A percentile compares a stretch with the other conserved stretches of the same genome.
Conservation (phyloP, 768 basidiomycete species). For the Pisolithus microcarpus region DNA sequence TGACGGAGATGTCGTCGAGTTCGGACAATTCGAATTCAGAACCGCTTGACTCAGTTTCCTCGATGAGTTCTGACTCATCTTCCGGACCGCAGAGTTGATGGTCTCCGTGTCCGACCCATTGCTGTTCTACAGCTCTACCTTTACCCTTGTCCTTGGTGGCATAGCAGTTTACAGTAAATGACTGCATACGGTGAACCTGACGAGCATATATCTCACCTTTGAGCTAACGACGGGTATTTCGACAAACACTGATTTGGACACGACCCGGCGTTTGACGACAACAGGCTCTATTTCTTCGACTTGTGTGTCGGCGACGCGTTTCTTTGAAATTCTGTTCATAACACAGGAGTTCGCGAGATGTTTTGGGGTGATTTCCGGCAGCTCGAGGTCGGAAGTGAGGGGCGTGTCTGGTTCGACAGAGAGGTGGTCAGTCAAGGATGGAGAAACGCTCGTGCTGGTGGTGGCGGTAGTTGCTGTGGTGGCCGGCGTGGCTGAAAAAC, state of each 20-base stretch:
- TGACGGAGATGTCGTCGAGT: conserved; percentile 1
- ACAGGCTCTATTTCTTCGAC: conserved; percentile 2
- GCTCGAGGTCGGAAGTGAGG: conserved; percentile 38
- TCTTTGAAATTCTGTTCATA: conserved; percentile 14
- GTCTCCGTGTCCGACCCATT: conserved; percentile 25
- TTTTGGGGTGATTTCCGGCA: neutral
- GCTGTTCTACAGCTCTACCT: conserved; percentile 17
- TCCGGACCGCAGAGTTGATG: conserved; percentile 24
- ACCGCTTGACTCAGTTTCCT: conserved; percentile 47
- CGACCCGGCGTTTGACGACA: conserved; percentile 28
- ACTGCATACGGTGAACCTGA: conserved; percentile 1
- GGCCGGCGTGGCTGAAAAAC: conserved; percentile 14
- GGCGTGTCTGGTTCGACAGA: conserved; percentile 47
- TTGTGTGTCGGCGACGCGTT: conserved; percentile 30
- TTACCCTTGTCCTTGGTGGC: conserved; percentile 21
- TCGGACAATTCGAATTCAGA: conserved; percentile 52
- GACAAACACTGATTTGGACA: conserved; percentile 21
- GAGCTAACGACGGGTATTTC: conserved; percentile 9
- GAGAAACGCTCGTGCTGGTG: conserved; percentile 40
- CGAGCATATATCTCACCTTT: conserved; percentile 18
- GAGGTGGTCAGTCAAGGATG: conserved; percentile 41
- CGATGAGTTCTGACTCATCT: conserved; percentile 35
- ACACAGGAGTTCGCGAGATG: neutral
- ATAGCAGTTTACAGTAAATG: conserved; percentile 13
- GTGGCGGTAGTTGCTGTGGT: conserved; percentile 26